phyloP scores from a whole-genome alignment of 2,329 filamentous ascomycete species.

The Xylaria multiplex region DNA sequence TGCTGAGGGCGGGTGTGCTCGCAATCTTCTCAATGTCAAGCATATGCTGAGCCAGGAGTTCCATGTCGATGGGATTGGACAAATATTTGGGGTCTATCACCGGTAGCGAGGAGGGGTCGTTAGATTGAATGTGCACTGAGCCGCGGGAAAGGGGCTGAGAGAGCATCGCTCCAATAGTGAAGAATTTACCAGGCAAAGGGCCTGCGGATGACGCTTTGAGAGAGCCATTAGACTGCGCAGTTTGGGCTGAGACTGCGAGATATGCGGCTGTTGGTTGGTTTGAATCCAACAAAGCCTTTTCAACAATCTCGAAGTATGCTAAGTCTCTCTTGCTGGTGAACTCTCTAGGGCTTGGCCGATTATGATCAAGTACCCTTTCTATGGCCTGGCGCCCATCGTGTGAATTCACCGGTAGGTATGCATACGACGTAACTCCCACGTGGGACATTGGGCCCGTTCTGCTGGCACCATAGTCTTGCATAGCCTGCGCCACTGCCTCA shows the following conservation, averaged over 20 bases:
- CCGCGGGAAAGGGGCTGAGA: conserved; percentile 37
- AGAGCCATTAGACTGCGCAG: conserved; percentile 5
- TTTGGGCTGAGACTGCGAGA: conserved; percentile 25
- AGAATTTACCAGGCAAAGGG: conserved; percentile 20
- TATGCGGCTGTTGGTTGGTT: conserved; percentile 27
- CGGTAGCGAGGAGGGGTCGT: conserved; percentile 13
- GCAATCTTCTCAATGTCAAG: conserved; percentile 33
- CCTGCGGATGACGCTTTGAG: background rate
- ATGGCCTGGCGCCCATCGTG: conserved; percentile 15
- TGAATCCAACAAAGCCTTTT: conserved; percentile 23
- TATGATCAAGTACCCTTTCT: conserved; percentile 17
- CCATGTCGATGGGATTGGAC: conserved; percentile 37
- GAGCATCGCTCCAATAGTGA: conserved; percentile 27
- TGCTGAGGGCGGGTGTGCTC: conserved; percentile 22
- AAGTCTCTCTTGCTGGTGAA: conserved; percentile 3
- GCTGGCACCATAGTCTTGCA: conserved; percentile 28
- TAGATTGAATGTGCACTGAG: conserved; percentile 34
- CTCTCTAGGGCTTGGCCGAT: conserved; percentile 7
- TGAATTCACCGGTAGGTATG: conserved; percentile 32
- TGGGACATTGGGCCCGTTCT: conserved; percentile 31
- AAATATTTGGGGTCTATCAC: conserved; percentile 38
- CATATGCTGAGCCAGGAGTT: conserved; percentile 36
- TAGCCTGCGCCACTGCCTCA: conserved; percentile 26
- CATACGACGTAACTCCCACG: conserved; percentile 29
- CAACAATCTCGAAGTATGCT: conserved; percentile 26